Conservation (phyloP, 2,329 filamentous ascomycete species). For the Diaporthe sp. region DNA sequence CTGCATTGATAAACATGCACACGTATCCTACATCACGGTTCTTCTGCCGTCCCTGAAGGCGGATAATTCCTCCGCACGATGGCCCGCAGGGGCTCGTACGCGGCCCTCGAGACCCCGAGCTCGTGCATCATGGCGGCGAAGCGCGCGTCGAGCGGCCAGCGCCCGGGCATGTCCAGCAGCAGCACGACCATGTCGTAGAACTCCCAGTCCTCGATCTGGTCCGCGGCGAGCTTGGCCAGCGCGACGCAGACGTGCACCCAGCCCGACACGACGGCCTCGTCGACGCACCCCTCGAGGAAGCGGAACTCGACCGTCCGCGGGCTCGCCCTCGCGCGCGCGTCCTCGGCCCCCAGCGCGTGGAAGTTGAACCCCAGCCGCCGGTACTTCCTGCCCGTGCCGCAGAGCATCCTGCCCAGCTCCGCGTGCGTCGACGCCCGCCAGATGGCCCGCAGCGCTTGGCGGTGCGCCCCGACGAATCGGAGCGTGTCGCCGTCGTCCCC, state of each 20-base stretch:
- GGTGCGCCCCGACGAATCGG: conserved; percentile 34
- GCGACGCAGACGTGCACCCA: conserved; percentile 54
- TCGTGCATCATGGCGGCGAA: conserved; percentile 29
- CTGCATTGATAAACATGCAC: neutral
- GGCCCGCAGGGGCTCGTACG: conserved; percentile 28
- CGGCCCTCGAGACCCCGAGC: conserved; percentile 3
- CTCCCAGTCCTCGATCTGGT: conserved; percentile 29
- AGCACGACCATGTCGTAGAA: conserved; percentile 36
- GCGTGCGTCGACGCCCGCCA: conserved; percentile 47
- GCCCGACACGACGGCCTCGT: conserved; percentile 48
- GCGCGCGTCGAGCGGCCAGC: conserved; percentile 26
- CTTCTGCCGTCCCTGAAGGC: neutral
- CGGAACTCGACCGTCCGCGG: conserved; percentile 57
- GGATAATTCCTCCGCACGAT: conserved; percentile 37
- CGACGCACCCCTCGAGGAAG: conserved; percentile 54
- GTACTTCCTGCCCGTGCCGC: conserved; percentile 51
- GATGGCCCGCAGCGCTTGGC: conserved; percentile 49
- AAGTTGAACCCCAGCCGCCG: conserved; percentile 59
- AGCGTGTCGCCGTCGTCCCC: conserved; percentile 1
- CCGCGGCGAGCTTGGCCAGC: conserved; percentile 48
- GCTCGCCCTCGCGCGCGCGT: conserved; percentile 51
- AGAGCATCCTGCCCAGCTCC: conserved; percentile 54
- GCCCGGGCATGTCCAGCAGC: conserved; percentile 23
- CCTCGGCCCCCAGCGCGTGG: conserved; percentile 54
- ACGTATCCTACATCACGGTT: neutral